Base-by-base conservation (phyloP, 2,329 filamentous ascomycete genomes). In the Sporothrix brunneoviolacea region DNA sequence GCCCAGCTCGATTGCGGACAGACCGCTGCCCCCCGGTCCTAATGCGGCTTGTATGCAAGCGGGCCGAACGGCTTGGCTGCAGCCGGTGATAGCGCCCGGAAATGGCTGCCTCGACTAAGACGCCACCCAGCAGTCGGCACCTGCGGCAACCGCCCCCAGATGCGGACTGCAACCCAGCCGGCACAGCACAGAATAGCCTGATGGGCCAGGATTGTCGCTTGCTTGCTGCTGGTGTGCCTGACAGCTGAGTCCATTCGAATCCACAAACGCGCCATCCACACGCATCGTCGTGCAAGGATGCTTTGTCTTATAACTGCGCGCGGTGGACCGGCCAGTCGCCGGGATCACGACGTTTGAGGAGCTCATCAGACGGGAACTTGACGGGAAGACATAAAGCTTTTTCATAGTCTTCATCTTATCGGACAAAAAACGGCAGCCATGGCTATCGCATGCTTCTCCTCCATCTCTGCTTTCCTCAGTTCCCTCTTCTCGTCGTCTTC, bases 1-100 rank as follows among this genome's bases (percentile, higher is more conserved):
- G n/a, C n/a, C n/a, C n/a, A n/a, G n/a, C n/a, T n/a, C n/a, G n/a
- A n/a, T n/a, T n/a, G n/a, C n/a, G n/a, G n/a, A n/a, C n/a, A n/a
- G n/a, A n/a, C n/a, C n/a, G n/a, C n/a, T n/a, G n/a, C n/a, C n/a
- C n/a, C n/a, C n/a, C n/a, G n/a, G n/a, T n/a, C n/a, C n/a, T n/a
- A n/a, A n/a, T 37, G 42, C 42, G 42, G 42, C 42, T 16, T 45
- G 42, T 45, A 16, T 27, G 32, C 42, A 45, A 18, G 30, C 42
- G 42, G 30, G 16, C 12, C 9, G 9, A 46, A 33, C 42, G 42
- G 42, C 43, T 37, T 38, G 42, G 16, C 30, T 35, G 42, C 42
- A 35, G 30, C 41, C 41, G n/a, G n/a, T n/a, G n/a, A n/a, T n/a
- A n/a, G n/a, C n/a, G n/a, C n/a, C n/a, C n/a, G n/a, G n/a, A n/a